A percentile compares a stretch with the other conserved stretches of the same genome.
phyloP scores from a whole-genome alignment of 2,329 filamentous ascomycete species.

The Neopestalotiopsis rosae region DNA sequence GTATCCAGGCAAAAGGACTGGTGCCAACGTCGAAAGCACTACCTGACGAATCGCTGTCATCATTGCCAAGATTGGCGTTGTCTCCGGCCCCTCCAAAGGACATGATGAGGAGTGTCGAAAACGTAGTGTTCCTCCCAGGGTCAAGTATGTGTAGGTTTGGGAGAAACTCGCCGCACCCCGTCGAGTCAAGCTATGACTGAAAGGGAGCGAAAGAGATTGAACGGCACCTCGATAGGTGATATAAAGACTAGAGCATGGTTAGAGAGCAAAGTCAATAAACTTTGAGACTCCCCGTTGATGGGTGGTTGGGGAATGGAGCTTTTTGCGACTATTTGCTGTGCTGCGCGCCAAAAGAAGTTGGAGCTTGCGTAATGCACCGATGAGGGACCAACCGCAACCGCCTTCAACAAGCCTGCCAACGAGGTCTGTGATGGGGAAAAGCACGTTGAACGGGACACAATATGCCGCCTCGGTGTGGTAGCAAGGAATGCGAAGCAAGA shows the following conservation, averaged over 20 bases:
- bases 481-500: not conserved
- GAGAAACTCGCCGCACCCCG: not conserved
- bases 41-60: not conserved
- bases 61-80: not conserved
- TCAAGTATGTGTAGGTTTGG: not conserved
- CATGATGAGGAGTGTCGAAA: not conserved
- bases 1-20: constrained; percentile 31
- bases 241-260: not conserved
- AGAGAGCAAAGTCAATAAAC: not conserved
- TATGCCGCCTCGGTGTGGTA: not conserved
- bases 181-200: not conserved
- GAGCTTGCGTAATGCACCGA: not conserved
- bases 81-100: not conserved
- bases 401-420: not conserved
- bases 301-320: not conserved
- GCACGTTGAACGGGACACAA: not conserved
- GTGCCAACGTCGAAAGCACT: not conserved
- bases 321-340: not conserved
- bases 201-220: not conserved
- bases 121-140: not conserved
- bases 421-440: not conserved
- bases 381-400: not conserved
- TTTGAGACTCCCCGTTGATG: not conserved
- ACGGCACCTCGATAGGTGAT: not conserved
- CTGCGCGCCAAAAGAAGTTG: not conserved